Base-by-base conservation (phyloP, 1,139 yeast genomes). In the Groenewaldozyma auringiensis region DNA sequence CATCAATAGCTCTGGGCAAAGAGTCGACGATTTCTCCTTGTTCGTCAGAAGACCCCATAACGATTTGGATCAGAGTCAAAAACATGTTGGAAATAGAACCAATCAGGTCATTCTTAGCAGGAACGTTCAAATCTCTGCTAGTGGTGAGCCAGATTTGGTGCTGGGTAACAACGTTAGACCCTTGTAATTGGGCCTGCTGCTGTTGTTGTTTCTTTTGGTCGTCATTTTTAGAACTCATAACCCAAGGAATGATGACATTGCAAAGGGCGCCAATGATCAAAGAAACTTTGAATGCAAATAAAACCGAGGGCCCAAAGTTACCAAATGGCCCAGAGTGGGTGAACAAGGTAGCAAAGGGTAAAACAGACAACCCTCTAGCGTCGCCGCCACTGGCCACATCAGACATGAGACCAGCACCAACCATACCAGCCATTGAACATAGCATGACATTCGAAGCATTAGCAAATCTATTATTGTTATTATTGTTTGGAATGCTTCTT, bases 371-470 rank as follows among this genome's bases (percentile, higher is more conserved):
- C 4, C 66, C 66, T 9, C 58, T 61, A 20, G 59, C 45, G 9
- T 33, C 9, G 16, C 25, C 20, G n/a, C n/a, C 13, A 41, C 54
- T 55, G 25, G 49, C 51, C 20, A 49, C 49, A 17, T 46, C 54
- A 9, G 47, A 50, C 55, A 63, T 57, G 49, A 65, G 53, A 31
- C 65, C 62, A 8, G 67, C 57, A 18, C 61, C 67, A 62, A 65
- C 62, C 50, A 66, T 51, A 9, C 69, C 69, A 4, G 69, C 70
- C 65, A 66, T 64, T 6, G 67, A 56, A 37, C 65, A 62, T 60
- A 66, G 58, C 58, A 66, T 59, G 18, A 60, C 57, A 49, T 64
- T 64, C 34, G 64, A 56, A 37, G 60, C 53, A 37, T 47, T 45
- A 35, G 40, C 48, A 29, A 35, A 16, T 17, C 14, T 14, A 4